Base-by-base conservation (phyloP, 164 flowering plant species). In the Sedum album region DNA sequence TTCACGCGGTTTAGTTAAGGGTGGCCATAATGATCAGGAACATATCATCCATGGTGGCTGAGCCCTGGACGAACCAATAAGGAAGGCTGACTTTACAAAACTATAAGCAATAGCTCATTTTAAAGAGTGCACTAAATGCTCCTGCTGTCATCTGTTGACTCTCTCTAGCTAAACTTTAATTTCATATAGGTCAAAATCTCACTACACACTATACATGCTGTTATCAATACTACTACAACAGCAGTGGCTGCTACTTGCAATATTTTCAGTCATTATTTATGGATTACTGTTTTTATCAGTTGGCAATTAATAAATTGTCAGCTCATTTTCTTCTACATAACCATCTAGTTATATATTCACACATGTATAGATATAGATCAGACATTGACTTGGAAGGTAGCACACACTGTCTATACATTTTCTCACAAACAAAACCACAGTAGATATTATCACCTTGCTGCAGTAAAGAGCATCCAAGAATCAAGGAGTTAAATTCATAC, bases 1-100 rank as follows among this genome's bases (percentile, higher is more conserved):
- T 53, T 30, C 60, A 53, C 60, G 60, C 60, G 60, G 60, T 53
- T 53, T 53, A 14, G 60, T 30, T 23, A 53, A 53, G 28, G 60
- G 28, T 23, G 30, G 60, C 30, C 60, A 46, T 46, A 0, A 21
- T 21, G 13, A 53, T 21, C 28, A 53, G 60, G 60, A 23, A 53
- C 60, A 21, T 53, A 53, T 23, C 60, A 53, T 53, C 28, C 28
- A 21, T 53, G 57, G 57, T 8, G 57, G 57, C 57, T 51, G 57
- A 21, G 57, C 57, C 21, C 26, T 51, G 60, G 60, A 53, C 1
- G 60, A 53, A 3, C 10, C 60, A 28, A 53, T 53, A 30, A 53
- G 60, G 60, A 30, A 23, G 60, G 28, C 60, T 53, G 60, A 53
- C 60, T 53, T 49, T 53, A 53, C 15, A 21, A 7, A 6, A n/a